Conservation (phyloP, 345 rosid species). For the Dipteronia dyeriana region DNA sequence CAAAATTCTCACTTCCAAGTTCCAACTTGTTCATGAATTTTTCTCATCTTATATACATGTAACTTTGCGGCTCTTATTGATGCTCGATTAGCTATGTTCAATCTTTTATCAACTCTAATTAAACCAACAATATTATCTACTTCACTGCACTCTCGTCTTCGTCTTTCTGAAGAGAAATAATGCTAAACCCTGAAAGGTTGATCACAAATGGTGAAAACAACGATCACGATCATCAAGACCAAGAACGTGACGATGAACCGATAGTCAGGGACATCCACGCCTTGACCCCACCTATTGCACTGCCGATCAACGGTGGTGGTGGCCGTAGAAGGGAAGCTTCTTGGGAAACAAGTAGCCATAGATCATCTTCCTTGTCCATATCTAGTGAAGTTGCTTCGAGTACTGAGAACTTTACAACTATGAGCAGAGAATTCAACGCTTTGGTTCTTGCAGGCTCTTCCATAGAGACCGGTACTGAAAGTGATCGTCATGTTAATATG, state of each 20-base stretch:
- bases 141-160: not conserved
- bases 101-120: not conserved
- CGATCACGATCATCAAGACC: conserved; percentile 10
- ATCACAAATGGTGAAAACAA: conserved; percentile 27
- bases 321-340: conserved; percentile 35
- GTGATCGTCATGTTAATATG: not conserved
- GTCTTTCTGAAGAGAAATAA: not conserved
- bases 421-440: conserved; percentile 94
- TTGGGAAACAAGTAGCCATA: conserved; percentile 56
- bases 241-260: conserved; percentile 27
- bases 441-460: conserved; percentile 87
- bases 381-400: conserved; percentile 50
- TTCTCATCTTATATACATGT: too few relatives aligned
- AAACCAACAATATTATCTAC: not conserved
- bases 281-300: conserved; percentile 57
- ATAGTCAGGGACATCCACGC: conserved; percentile 84
- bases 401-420: conserved; percentile 83
- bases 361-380: conserved; percentile 45
- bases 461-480: conserved; percentile 32
- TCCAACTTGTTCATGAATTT: not conserved
- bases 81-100: not conserved
- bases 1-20: not conserved
- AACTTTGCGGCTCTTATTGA: conserved; percentile 23
- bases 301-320: conserved; percentile 27
- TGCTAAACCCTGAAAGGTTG: conserved; percentile 32